phyloP scores from a whole-genome alignment of 305 asterid species.

The Solanum chacoense region DNA sequence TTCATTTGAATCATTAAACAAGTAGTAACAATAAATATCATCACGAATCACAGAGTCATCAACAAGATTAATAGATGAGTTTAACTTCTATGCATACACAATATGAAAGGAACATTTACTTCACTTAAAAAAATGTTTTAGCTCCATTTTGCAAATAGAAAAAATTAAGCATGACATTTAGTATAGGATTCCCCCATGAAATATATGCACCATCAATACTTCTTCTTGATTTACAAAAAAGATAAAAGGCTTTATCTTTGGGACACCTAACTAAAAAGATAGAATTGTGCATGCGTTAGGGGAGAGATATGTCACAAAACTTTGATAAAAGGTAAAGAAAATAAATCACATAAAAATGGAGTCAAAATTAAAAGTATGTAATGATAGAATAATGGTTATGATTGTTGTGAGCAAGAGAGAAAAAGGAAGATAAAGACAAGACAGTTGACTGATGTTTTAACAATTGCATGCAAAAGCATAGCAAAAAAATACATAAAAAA shows the following conservation, averaged over 20 bases:
- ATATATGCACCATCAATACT: not conserved
- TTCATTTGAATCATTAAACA: not conserved
- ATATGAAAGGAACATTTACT: not conserved
- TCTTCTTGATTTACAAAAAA: not conserved
- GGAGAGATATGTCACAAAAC: not conserved
- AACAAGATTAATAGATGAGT: not conserved
- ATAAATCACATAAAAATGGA: not conserved
- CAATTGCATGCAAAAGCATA: constrained; percentile 2
- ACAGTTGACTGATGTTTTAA: constrained; percentile 8
- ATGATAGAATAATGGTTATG: constrained; percentile 3
- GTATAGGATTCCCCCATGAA: not conserved
- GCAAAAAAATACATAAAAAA: not conserved
- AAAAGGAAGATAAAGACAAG: not conserved
- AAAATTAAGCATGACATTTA: not conserved
- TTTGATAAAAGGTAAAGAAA: not conserved
- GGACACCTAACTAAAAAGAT: not conserved
- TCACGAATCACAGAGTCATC: not conserved
- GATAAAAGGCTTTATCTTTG: not conserved
- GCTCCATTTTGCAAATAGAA: not conserved
- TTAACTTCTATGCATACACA: not conserved
- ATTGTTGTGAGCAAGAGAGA: not conserved
- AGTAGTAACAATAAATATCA: not conserved
- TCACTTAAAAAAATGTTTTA: not conserved
- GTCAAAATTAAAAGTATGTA: constrained; percentile 3
- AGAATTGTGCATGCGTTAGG: not conserved